A percentile compares a stretch with the other conserved stretches of the same genome.
Evolutionary conservation across 2,329 filamentous ascomycete species (phyloP).

Genomic region (Fusarium sp.): DNA sequence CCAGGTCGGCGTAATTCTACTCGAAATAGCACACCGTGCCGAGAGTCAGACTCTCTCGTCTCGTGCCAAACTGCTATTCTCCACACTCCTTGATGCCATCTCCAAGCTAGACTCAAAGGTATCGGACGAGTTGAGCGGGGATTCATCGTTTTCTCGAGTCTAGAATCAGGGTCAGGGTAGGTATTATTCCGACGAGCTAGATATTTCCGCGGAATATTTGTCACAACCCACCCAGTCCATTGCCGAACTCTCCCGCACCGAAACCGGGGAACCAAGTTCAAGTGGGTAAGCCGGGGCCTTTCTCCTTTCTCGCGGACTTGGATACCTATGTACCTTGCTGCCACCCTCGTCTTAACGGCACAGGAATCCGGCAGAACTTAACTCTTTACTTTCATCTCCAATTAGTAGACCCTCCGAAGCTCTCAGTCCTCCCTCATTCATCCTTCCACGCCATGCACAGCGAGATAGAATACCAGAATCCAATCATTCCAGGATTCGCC

Average conservation of each 20-base stretch:
- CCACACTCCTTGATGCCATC: neutral
- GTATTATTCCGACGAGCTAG: neutral
- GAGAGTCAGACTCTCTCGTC: neutral
- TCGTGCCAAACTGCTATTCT: neutral
- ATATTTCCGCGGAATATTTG: neutral
- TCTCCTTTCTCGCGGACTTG: neutral
- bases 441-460: neutral
- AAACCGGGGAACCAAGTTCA: neutral
- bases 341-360: neutral
- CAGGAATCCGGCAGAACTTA: neutral
- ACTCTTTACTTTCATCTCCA: neutral
- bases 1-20: neutral
- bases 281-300: neutral
- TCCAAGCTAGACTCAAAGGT: neutral
- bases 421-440: neutral
- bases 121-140: neutral
- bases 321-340: neutral
- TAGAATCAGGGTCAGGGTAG: neutral
- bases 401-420: neutral
- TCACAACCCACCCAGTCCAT: too few species aligned
- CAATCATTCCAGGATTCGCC: constrained; percentile 21
- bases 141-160: neutral
- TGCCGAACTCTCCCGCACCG: neutral
- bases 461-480: constrained; percentile 6
- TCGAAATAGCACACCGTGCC: neutral